A percentile compares a stretch with the other conserved stretches of the same genome.
These are phyloP conservation scores for Alternaria sp. DNA, from an alignment of 2,329 filamentous ascomycete species.

Conservation along the genomic window DNA sequence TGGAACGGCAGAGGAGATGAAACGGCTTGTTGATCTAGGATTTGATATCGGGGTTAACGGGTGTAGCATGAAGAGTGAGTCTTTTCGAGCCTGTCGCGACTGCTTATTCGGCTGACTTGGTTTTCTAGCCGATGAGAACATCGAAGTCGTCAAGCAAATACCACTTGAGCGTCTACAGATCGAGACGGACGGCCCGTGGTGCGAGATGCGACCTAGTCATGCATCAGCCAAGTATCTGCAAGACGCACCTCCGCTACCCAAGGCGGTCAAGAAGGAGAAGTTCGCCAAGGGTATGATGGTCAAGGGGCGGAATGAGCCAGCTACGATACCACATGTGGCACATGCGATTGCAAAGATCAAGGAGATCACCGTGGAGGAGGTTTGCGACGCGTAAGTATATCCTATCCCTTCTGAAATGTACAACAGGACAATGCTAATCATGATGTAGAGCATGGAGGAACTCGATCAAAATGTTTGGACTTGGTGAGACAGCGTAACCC, in stretches of 20 bases:
- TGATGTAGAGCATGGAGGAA: conserved; percentile 46
- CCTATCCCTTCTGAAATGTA: background rate
- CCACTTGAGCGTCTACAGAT: conserved; percentile 84
- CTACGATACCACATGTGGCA: conserved; percentile 84
- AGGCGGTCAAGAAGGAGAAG: conserved; percentile 93
- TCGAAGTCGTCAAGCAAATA: conserved; percentile 80
- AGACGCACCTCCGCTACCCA: conserved; percentile 75
- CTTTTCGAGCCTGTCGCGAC: too few species aligned
- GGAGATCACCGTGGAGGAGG: conserved; percentile 76
- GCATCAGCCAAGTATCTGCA: conserved; percentile 78
- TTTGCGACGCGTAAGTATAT: conserved; percentile 74
- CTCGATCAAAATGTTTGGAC: conserved; percentile 49
- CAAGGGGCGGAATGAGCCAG: conserved; percentile 94
- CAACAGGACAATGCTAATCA: conserved; percentile 1
- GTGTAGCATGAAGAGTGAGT: conserved; percentile 83
- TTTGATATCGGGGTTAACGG: conserved; percentile 96
- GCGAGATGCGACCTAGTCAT: conserved; percentile 89
- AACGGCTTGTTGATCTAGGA: conserved; percentile 76
- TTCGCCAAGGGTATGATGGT: conserved; percentile 88
- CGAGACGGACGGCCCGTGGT: conserved; percentile 97
- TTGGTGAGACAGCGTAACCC: conserved; percentile 36
- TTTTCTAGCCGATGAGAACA: conserved; percentile 65
- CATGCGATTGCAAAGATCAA: conserved; percentile 88
- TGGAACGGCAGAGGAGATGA: conserved; percentile 84
- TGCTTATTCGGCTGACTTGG: background rate